Percentiles rank a stretch among this genome's conserved stretches.
These are phyloP conservation scores for Medicago ruthenica DNA, from an alignment of 306 rosid genomes.

Conservation along the genomic window DNA sequence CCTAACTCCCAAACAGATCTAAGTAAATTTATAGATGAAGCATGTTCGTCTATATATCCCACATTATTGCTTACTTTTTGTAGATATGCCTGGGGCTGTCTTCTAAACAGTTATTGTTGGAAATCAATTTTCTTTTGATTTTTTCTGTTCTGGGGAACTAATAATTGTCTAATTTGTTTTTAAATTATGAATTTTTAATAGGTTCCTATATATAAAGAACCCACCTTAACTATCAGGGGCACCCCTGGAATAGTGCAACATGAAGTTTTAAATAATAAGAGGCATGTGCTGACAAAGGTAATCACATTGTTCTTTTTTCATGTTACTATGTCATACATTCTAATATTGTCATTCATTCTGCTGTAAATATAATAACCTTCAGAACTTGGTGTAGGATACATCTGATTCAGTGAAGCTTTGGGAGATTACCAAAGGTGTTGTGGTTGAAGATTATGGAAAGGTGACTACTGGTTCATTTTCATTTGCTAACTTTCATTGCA, in stretches of 20 bases:
- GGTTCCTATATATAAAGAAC: conserved; percentile 95
- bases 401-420: conserved; percentile 95
- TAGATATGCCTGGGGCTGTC: conserved; percentile 23
- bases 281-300: conserved; percentile 98
- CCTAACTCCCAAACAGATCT: not conserved
- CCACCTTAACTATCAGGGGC: conserved; percentile 74
- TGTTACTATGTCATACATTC: conserved; percentile 28
- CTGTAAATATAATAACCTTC: conserved; percentile 24
- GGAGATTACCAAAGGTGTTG: conserved; percentile 93
- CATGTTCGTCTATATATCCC: conserved; percentile 21
- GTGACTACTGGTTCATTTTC: conserved; percentile 51
- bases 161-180: conserved; percentile 39
- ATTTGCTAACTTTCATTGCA: conserved; percentile 37
- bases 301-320: conserved; percentile 36
- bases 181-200: conserved; percentile 43
- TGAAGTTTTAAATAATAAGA: conserved; percentile 90
- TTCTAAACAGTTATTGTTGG: conserved; percentile 29
- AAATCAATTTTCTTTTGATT: conserved; percentile 37
- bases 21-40: conserved; percentile 32
- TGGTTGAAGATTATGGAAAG: conserved; percentile 94
- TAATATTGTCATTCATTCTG: conserved; percentile 29
- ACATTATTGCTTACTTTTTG: conserved; percentile 16
- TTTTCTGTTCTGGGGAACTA: conserved; percentile 38
- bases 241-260: conserved; percentile 91
- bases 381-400: conserved; percentile 67